These are phyloP conservation scores for Juglanconis oblonga DNA, from an alignment of 2,329 filamentous ascomycete species.

Conservation along the genomic window DNA sequence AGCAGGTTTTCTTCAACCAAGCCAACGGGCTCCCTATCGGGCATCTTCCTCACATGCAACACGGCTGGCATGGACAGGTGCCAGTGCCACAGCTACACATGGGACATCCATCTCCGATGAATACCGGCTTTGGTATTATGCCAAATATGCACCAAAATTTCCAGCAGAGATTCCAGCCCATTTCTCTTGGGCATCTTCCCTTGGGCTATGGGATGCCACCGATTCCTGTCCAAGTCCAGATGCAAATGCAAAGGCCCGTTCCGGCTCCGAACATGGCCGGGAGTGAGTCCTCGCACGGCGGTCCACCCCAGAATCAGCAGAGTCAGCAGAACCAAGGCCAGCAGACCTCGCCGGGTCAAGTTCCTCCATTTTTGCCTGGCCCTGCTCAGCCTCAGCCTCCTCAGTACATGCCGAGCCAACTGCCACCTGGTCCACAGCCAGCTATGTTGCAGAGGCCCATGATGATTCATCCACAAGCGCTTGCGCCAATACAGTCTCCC, in stretches of 20 bases:
- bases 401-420: not conserved
- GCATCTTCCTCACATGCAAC: conserved; percentile 1
- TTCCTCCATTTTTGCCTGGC: not conserved
- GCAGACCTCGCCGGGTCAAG: not conserved
- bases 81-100: conserved; percentile 8
- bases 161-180: conserved; percentile 4
- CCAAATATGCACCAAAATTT: conserved; percentile 1
- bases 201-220: conserved; percentile 10
- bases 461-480: not conserved
- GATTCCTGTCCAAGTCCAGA: not conserved
- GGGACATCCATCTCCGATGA: not conserved
- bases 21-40: conserved; percentile 24
- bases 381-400: not conserved
- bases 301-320: not conserved
- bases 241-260: conserved; percentile 6
- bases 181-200: conserved; percentile 6
- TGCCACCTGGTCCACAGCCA: not conserved
- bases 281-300: not conserved
- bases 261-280: not conserved
- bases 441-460: not conserved
- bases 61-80: conserved; percentile 13
- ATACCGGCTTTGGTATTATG: not conserved
- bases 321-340: not conserved
- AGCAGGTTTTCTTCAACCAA: conserved; percentile 26
- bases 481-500: not conserved